A percentile compares a stretch with the other conserved stretches of the same genome.
Conservation (phyloP, 2,329 filamentous ascomycete genomes). For the Lasiodiplodia hormozganensis region DNA sequence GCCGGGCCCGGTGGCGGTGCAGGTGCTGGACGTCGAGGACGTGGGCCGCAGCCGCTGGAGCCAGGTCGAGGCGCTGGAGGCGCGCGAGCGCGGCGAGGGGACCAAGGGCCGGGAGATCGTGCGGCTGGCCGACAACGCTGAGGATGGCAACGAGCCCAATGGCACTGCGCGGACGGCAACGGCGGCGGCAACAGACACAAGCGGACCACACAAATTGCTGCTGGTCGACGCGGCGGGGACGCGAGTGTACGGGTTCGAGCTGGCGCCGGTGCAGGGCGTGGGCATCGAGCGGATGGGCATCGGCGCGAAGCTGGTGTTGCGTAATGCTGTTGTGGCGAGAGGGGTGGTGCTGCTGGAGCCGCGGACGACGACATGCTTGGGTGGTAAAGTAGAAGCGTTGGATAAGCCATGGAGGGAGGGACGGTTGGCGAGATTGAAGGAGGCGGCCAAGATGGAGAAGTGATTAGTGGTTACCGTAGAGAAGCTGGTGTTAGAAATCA, state of each 20-base stretch:
- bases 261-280: constrained; percentile 68
- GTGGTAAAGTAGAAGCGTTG: constrained; percentile 83
- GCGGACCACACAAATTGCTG: constrained; percentile 79
- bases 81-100: constrained; percentile 73
- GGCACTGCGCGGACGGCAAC: constrained; percentile 19
- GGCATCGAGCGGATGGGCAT: constrained; percentile 77
- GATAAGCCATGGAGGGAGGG: constrained; percentile 79
- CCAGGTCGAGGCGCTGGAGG: constrained; percentile 83
- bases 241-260: constrained; percentile 73
- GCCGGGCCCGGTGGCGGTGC: constrained; percentile 70
- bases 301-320: constrained; percentile 81
- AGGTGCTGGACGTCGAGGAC: constrained; percentile 87
- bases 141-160: constrained; percentile 33
- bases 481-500: neutral
- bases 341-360: constrained; percentile 82
- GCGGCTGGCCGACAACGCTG: constrained; percentile 62
- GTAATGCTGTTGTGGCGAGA: constrained; percentile 70
- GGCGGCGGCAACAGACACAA: constrained; percentile 66
- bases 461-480: neutral
- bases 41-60: constrained; percentile 81
- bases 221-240: constrained; percentile 77
- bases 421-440: constrained; percentile 72
- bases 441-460: constrained; percentile 52
- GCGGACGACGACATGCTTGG: constrained; percentile 72
- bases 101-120: constrained; percentile 83